Percentiles rank a stretch among this genome's conserved stretches.
Conservation (phyloP, 2,329 filamentous ascomycete species). For the Zasmidium angulare region DNA sequence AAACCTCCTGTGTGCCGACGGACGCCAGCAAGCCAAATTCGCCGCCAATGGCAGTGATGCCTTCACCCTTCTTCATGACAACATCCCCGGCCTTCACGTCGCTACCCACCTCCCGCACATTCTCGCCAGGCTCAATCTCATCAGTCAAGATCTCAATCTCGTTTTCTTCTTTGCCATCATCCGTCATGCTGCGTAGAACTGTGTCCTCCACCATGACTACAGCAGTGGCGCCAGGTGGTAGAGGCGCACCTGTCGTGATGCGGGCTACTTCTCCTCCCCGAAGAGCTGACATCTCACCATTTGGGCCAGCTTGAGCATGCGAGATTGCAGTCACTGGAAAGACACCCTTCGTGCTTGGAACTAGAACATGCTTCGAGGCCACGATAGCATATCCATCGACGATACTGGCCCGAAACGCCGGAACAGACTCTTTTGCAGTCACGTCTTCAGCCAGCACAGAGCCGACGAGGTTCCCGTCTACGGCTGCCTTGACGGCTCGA, state of each 20-base stretch:
- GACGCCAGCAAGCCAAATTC: constrained; percentile 89
- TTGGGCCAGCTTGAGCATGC: constrained; percentile 70
- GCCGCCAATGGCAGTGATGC: constrained; percentile 82
- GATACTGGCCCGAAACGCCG: constrained; percentile 91
- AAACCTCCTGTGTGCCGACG: constrained; percentile 71
- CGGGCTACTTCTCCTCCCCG: constrained; percentile 75
- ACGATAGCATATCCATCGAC: constrained; percentile 94
- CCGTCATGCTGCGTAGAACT: constrained; percentile 68
- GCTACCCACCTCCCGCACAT: constrained; percentile 86
- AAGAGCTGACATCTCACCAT: constrained; percentile 64
- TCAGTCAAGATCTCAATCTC: constrained; percentile 83
- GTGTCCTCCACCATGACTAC: constrained; percentile 99
- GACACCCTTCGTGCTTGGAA: constrained; percentile 66
- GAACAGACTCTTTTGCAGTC: constrained; percentile 75
- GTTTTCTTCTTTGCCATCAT: constrained; percentile 79
- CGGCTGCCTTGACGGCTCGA: constrained; percentile 56
- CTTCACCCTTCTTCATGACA: constrained; percentile 74
- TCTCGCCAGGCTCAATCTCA: constrained; percentile 74
- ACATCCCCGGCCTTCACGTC: constrained; percentile 70
- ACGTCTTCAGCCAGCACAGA: constrained; percentile 82
- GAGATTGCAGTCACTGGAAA: constrained; percentile 87
- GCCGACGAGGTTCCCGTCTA: constrained; percentile 68
- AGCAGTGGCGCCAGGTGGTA: constrained; percentile 83
- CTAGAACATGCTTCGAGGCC: constrained; percentile 45
- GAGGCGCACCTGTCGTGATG: constrained; percentile 90